These are phyloP conservation scores for Hanseniaspora uvarum DNA, from an alignment of 1,139 yeast genomes.

Conservation along the genomic window DNA sequence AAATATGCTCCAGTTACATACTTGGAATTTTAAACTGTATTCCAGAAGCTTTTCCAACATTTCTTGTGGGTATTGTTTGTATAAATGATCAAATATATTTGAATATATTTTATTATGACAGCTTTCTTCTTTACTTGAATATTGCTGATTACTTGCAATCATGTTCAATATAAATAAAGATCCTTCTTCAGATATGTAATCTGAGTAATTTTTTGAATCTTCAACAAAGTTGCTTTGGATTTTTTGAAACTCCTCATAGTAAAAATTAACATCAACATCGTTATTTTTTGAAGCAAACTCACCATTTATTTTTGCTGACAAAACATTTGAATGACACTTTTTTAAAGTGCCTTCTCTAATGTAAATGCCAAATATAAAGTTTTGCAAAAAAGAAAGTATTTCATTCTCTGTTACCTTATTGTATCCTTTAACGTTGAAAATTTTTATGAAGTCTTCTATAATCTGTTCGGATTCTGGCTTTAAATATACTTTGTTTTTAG, in stretches of 20 bases:
- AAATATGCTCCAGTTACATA: conserved; percentile 1
- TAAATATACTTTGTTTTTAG: conserved; percentile 3
- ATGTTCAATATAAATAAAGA: conserved; percentile 7
- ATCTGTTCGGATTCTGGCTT: conserved; percentile 1
- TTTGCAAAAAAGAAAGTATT: conserved; percentile 2
- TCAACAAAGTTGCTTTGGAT: conserved; percentile 8
- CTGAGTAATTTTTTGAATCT: conserved; percentile 11
- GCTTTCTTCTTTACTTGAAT: background rate
- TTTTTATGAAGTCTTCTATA: conserved; percentile 2
- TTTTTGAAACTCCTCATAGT: conserved; percentile 13
- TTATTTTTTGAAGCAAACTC: background rate
- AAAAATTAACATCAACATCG: conserved; percentile 10
- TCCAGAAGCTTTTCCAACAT: conserved; percentile 4
- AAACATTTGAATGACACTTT: conserved; percentile 11
- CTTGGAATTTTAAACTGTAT: background rate
- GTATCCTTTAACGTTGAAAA: conserved; percentile 1
- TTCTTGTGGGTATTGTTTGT: conserved; percentile 2
- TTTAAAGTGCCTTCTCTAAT: conserved; percentile 15
- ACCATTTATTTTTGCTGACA: conserved; percentile 5
- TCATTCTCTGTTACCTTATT: background rate
- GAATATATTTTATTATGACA: background rate
- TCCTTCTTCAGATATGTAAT: conserved; percentile 11
- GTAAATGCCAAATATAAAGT: conserved; percentile 11
- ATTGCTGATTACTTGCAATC: background rate
- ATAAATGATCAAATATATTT: conserved; percentile 1